A percentile compares a stretch with the other conserved stretches of the same genome.
These are phyloP conservation scores for Gaillardinia entomophila DNA, from an alignment of 805 yeast species.

Conservation along the genomic window DNA sequence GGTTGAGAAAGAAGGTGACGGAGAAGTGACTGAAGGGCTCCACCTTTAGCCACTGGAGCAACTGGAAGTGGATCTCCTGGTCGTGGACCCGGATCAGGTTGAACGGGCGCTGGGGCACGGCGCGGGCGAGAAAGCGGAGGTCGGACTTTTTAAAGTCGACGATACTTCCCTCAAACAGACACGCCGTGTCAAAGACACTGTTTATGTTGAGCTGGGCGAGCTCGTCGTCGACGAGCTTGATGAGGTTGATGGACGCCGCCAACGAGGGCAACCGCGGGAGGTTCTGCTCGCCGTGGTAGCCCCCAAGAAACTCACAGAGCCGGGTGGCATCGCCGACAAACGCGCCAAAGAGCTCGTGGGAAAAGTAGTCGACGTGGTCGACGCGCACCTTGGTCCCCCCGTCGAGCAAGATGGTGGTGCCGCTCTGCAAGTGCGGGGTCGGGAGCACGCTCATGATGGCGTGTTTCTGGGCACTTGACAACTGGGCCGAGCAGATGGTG, in stretches of 20 bases:
- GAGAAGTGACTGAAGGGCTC: constrained; percentile 28
- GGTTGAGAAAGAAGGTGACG: constrained; percentile 9
- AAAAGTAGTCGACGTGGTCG: constrained; percentile 13
- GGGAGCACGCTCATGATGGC: constrained; percentile 13
- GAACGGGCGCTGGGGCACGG: constrained; percentile 1
- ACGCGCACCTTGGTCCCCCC: constrained; percentile 11
- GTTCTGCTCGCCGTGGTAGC: neutral
- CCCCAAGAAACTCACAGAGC: neutral
- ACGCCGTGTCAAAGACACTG: constrained; percentile 15
- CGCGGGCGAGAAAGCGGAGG: constrained; percentile 20
- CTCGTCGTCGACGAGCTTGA: constrained; percentile 1
- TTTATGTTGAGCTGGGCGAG: constrained; percentile 13
- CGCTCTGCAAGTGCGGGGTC: constrained; percentile 17
- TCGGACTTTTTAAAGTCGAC: constrained; percentile 33
- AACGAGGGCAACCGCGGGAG: constrained; percentile 15
- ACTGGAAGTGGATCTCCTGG: constrained; percentile 17
- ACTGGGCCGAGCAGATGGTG: neutral
- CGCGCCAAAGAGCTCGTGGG: neutral
- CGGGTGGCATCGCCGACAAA: neutral
- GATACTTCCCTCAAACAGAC: constrained; percentile 20
- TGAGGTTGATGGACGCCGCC: constrained; percentile 17
- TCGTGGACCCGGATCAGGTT: constrained; percentile 1
- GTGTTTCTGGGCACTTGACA: constrained; percentile 7
- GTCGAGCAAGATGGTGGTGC: constrained; percentile 13
- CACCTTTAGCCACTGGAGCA: constrained; percentile 33